Conservation (phyloP, 306 rosid genomes). For the Vigna unguiculata region DNA sequence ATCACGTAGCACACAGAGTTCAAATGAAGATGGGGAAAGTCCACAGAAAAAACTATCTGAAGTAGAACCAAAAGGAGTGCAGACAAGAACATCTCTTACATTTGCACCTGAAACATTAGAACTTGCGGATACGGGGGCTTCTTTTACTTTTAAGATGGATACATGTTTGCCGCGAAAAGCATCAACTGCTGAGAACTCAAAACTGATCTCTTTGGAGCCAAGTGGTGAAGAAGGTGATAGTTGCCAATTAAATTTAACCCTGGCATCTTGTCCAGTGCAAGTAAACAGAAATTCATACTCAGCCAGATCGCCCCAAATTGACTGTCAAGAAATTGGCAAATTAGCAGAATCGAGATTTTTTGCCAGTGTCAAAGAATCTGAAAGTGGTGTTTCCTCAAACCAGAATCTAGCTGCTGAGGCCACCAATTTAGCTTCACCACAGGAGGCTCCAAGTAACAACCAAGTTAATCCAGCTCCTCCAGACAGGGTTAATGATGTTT, state of each 20-base stretch:
- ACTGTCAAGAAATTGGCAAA: slow-evolving; percentile 61
- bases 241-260: slow-evolving; percentile 87
- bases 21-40: slow-evolving; percentile 77
- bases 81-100: slow-evolving; percentile 56
- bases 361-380: slow-evolving; percentile 60
- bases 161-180: slow-evolving; percentile 60
- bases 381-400: slow-evolving; percentile 53
- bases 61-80: slow-evolving; percentile 62
- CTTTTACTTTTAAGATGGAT: slow-evolving; percentile 82
- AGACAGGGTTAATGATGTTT: slow-evolving; percentile 81
- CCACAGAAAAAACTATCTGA: slow-evolving; percentile 65
- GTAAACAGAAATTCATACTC: slow-evolving; percentile 60
- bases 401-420: slow-evolving; percentile 49
- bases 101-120: slow-evolving; percentile 79
- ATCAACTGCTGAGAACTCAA: slow-evolving; percentile 55
- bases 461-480: slow-evolving; percentile 64
- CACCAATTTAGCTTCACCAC: slow-evolving; percentile 47
- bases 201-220: slow-evolving; percentile 66
- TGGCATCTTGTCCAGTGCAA: slow-evolving; percentile 79
- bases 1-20: slow-evolving; percentile 91
- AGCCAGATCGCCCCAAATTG: slow-evolving; percentile 61
- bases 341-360: slow-evolving; percentile 58
- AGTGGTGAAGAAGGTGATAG: slow-evolving; percentile 85
- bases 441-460: slow-evolving; percentile 59
- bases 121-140: slow-evolving; percentile 91